phyloP scores from a whole-genome alignment of 2,329 filamentous ascomycete genomes.

The Aciculosporium take region DNA sequence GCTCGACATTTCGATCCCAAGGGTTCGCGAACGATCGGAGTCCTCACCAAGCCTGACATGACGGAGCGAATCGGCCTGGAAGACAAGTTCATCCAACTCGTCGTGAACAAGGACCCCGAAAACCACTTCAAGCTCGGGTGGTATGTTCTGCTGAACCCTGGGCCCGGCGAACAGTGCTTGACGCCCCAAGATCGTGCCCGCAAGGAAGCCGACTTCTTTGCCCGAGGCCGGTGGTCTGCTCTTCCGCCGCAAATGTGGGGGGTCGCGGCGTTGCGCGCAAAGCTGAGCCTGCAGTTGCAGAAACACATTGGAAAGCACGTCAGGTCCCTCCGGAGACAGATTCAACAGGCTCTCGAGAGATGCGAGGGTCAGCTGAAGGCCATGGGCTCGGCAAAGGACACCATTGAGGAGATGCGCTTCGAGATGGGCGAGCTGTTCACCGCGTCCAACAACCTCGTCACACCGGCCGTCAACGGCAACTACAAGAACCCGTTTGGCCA shows the following conservation, averaged over 20 bases:
- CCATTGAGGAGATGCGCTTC: conserved; percentile 37
- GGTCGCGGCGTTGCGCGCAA: conserved; percentile 29
- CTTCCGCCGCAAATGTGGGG: conserved; percentile 35
- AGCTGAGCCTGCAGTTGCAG: conserved; percentile 35
- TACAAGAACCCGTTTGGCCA: conserved; percentile 41
- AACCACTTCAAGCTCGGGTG: conserved; percentile 38
- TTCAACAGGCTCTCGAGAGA: conserved; percentile 33
- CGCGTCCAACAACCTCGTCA: conserved; percentile 37
- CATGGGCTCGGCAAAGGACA: conserved; percentile 36
- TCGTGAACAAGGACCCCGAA: conserved; percentile 33
- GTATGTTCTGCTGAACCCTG: conserved; percentile 37
- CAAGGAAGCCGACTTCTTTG: conserved; percentile 34
- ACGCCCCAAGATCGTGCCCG: conserved; percentile 26
- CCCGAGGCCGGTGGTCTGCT: conserved; percentile 31
- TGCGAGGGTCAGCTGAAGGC: conserved; percentile 35
- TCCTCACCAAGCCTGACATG: conserved; percentile 38
- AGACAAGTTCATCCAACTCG: conserved; percentile 39
- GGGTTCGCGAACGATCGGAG: conserved; percentile 35
- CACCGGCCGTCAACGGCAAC: conserved; percentile 37
- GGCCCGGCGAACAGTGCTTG: conserved; percentile 31
- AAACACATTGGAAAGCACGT: conserved; percentile 38
- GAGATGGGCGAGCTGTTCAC: conserved; percentile 40
- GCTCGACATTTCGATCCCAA: conserved; percentile 35
- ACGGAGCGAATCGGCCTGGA: conserved; percentile 38
- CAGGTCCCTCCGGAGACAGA: conserved; percentile 34